A percentile compares a stretch with the other conserved stretches of the same genome.
Conservation (phyloP, 2,329 filamentous ascomycete species). For the Nemania abortiva region DNA sequence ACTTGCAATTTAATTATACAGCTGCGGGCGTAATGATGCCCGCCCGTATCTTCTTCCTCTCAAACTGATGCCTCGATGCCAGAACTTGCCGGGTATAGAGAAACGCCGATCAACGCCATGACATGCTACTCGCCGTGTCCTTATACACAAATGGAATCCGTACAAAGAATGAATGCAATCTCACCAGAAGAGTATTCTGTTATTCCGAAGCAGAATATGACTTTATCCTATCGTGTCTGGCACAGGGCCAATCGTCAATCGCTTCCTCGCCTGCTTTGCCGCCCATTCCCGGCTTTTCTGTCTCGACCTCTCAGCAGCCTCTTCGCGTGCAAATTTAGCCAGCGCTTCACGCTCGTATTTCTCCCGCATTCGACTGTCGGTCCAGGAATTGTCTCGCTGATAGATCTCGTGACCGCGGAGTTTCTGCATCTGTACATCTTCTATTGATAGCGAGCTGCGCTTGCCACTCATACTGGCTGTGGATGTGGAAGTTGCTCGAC, state of each 20-base stretch:
- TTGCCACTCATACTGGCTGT: slow-evolving; percentile 59
- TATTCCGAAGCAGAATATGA: neutral
- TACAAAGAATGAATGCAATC: slow-evolving; percentile 42
- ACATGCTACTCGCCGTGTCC: slow-evolving; percentile 18
- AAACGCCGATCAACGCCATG: slow-evolving; percentile 30
- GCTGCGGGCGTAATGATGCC: neutral
- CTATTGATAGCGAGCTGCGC: slow-evolving; percentile 62
- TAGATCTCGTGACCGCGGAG: slow-evolving; percentile 67
- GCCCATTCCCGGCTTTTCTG: slow-evolving; percentile 72
- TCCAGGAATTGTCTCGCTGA: slow-evolving; percentile 63
- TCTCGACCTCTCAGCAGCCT: slow-evolving; percentile 72
- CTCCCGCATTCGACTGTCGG: slow-evolving; percentile 64
- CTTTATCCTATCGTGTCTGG: slow-evolving; percentile 40
- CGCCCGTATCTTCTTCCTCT: neutral
- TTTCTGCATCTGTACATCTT: slow-evolving; percentile 64
- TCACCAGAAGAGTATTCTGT: slow-evolving; percentile 11
- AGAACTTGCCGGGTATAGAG: slow-evolving; percentile 30
- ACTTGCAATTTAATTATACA: slow-evolving; percentile 23
- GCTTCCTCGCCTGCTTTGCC: slow-evolving; percentile 65
- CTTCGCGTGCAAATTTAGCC: slow-evolving; percentile 67
- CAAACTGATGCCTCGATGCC: slow-evolving; percentile 20
- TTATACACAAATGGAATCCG: slow-evolving; percentile 17
- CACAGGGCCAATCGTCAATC: slow-evolving; percentile 46
- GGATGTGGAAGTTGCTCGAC: slow-evolving; percentile 61
- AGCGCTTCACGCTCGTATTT: slow-evolving; percentile 65